Conservation (phyloP, 2,329 filamentous ascomycete genomes). For the Alternaria sp. region DNA sequence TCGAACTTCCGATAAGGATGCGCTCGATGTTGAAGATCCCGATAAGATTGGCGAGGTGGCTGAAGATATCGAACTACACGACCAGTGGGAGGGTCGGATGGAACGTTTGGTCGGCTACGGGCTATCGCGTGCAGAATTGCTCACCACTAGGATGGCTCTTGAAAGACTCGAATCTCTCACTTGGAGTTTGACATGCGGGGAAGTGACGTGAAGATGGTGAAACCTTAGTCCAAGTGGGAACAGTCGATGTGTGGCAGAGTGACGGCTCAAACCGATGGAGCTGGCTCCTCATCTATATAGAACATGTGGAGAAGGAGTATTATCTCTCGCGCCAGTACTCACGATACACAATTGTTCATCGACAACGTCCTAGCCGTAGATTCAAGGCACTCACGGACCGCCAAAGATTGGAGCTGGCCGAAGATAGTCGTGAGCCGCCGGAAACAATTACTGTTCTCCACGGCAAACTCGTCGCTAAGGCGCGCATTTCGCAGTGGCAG, state of each 20-base stretch:
- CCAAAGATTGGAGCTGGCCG: constrained; percentile 25
- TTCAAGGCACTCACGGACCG: constrained; percentile 23
- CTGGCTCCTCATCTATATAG: constrained; percentile 22
- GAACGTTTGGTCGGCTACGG: constrained; percentile 7
- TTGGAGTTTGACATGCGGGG: constrained; percentile 28
- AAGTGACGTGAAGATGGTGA: constrained; percentile 24
- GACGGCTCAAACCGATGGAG: constrained; percentile 10
- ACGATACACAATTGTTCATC: constrained; percentile 41
- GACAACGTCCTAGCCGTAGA: constrained; percentile 27
- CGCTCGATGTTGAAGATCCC: constrained; percentile 11
- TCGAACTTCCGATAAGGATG: constrained; percentile 25
- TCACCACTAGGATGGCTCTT: constrained; percentile 22
- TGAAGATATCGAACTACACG: constrained; percentile 25
- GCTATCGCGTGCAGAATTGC: constrained; percentile 19
- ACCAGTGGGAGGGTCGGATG: constrained; percentile 13
- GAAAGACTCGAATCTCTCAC: constrained; percentile 21
- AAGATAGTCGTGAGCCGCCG: constrained; percentile 40
- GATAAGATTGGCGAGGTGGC: constrained; percentile 31
- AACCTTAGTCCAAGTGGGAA: neutral
- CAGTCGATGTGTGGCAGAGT: constrained; percentile 15
- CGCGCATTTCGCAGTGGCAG: constrained; percentile 26
- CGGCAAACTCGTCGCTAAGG: constrained; percentile 26
- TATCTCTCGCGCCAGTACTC: constrained; percentile 38
- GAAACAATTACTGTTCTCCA: constrained; percentile 34
- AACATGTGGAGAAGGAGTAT: constrained; percentile 19